Conservation (phyloP, 192 early-diverging fungal genomes). For the Podila verticillata region DNA sequence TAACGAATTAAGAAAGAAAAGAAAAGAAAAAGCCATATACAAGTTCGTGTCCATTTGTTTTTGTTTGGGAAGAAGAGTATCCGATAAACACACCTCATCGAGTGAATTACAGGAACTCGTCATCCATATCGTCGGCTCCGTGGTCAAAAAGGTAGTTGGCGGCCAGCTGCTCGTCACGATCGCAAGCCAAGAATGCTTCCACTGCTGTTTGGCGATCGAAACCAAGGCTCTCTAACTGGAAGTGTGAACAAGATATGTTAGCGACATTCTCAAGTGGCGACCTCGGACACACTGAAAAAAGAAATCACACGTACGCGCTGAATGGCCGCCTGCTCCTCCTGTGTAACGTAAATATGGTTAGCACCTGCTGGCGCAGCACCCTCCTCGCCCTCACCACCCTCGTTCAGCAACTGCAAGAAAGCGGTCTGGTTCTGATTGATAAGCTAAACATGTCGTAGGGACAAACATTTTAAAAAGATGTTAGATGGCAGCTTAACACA, state of each 20-base stretch:
- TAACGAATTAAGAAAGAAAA: too few species aligned
- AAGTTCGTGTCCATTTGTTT: too few species aligned
- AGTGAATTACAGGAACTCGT: slow-evolving; percentile 12
- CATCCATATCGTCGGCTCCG: slow-evolving; percentile 62
- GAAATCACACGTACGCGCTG: slow-evolving; percentile 68
- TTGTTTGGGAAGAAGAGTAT: too few species aligned
- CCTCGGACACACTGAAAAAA: neutral
- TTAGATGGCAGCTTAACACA: too few species aligned
- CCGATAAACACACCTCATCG: neutral
- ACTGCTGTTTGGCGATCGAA: slow-evolving; percentile 85
- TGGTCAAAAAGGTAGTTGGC: slow-evolving; percentile 96
- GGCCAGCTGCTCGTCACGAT: slow-evolving; percentile 97
- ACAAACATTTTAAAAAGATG: neutral
- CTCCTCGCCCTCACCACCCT: slow-evolving; percentile 68
- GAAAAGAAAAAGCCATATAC: too few species aligned
- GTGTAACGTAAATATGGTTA: slow-evolving; percentile 84
- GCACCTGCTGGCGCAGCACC: slow-evolving; percentile 51
- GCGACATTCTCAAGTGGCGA: neutral
- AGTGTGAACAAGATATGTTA: slow-evolving; percentile 11
- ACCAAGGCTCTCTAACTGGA: slow-evolving; percentile 82
- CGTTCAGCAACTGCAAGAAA: slow-evolving; percentile 81
- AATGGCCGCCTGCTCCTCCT: slow-evolving; percentile 91
- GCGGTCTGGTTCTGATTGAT: slow-evolving; percentile 82
- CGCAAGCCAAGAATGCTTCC: slow-evolving; percentile 96
- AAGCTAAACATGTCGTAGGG: slow-evolving; percentile 31